Evolutionary conservation across 805 yeast genomes (phyloP), one percentile per base, ranked within the genome.

Genomic region (Barnettozyma sucrosica): DNA sequence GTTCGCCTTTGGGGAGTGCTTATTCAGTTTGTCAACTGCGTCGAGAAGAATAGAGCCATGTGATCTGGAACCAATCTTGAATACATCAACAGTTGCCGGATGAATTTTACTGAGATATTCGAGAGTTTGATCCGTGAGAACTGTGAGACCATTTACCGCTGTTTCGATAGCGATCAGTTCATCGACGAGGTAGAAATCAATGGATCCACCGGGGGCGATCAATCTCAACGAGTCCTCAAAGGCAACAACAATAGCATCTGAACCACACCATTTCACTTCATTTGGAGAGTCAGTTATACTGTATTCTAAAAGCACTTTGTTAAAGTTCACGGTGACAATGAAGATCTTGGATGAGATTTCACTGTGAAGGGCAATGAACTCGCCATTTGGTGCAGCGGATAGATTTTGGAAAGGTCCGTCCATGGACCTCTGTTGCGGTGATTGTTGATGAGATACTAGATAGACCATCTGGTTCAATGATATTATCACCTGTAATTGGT

Each of bases 31-130:
- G 36, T 81, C 83, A 34, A 81, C 74, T 8, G 96, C 85, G 65
- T 90, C 97, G 8, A 88, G 66, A 30, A 93, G 67, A 21, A 92
- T 83, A 2, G 96, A 88, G 28, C 93, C 75, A 1, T 97, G 85
- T 30, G 86, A 76, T 0, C 87, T 76, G 0, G 97, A 88, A 0
- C 98, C 99, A 42, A 90, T 79, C 57, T 77, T 79, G 64, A 89
- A 89, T 7, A 87, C 74, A 34, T 81, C 80, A 3, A 75, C 72
- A 0, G 85, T 77, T 0, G 69, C 63, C 2, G 68, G 67, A 0
- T 79, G 72, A 0, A 93, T 95, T 51, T 82, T 74, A 7, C 82
- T 68, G 9, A 89, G 61, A 46, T 85, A 77, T 51, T 83, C 83
- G 14, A 85, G 68, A 38, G 75, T 73, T 1, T 36, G 26, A 3